Base-by-base conservation (phyloP, 805 yeast genomes). In the Myxozyma lipomycoides region DNA sequence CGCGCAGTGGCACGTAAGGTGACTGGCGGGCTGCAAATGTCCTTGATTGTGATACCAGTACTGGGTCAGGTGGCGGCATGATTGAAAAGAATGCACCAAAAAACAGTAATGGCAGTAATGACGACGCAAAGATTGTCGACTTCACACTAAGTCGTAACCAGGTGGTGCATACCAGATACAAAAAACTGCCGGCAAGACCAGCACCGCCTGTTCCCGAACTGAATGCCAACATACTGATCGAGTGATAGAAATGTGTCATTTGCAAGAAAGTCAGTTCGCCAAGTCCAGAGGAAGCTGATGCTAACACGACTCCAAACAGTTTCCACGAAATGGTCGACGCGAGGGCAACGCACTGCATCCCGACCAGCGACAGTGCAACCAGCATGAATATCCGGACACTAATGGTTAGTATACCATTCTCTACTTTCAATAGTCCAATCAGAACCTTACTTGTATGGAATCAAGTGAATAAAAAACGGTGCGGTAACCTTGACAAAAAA, bases 141-240 rank as follows among this genome's bases (percentile, higher is more conserved):
- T 72, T 72, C 0, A 86, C 81, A 4, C 78, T 67, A 1, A 87
- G 51, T 1, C 78, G 73, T 21, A 86, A 43, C 62, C 88, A 70
- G 1, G 91, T 83, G 0, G 97, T 91, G 60, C 86, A 54, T 1
- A 84, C 58, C 75, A 91, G 62, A 62, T 79, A 90, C 12, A 77
- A 63, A 46, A 84, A 86, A 48, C 90, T 80, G 0, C 98, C 98
- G 18, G 79, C 76, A 3, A 91, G 66, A 0, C 98, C 98, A 1
- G 98, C 98, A 18, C 88, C 95, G 2, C 98, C 98, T 0, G 98
- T 91, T 1, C 98, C 98, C 5, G 89, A 78, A 19, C 95, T 85
- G 80, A 95, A 91, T 0, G 95, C 97, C 44, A 83, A 80, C 41
- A 91, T 42, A 15, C 60, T 43, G 3, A 95, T 73, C n/a, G 64